These are phyloP conservation scores for Coemansia sp. DNA, from an alignment of 192 early-diverging fungal species.

Conservation along the genomic window DNA sequence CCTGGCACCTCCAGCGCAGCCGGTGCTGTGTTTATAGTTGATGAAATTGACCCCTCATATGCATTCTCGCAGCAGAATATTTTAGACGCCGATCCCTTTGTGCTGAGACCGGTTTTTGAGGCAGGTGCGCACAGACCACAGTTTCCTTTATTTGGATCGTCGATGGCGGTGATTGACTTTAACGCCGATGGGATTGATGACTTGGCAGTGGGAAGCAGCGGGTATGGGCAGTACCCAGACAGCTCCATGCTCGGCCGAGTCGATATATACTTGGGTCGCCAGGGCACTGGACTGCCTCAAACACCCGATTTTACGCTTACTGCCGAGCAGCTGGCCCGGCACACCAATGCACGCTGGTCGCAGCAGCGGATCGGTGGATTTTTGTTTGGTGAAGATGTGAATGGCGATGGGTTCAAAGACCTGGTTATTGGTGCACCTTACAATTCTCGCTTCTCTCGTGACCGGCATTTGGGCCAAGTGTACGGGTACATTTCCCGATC, in stretches of 20 bases:
- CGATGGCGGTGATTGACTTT: constrained; percentile 73
- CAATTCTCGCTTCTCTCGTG: constrained; percentile 22
- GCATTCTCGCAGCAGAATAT: constrained; percentile 49
- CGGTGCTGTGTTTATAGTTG: constrained; percentile 61
- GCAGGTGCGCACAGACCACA: constrained; percentile 5
- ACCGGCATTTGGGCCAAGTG: constrained; percentile 51
- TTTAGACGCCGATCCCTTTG: constrained; percentile 40
- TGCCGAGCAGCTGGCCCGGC: constrained; percentile 18
- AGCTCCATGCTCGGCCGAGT: constrained; percentile 57
- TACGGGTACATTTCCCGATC: constrained; percentile 44
- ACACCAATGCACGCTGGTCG: constrained; percentile 22
- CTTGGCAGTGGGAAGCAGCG: constrained; percentile 65
- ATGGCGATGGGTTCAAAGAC: constrained; percentile 65
- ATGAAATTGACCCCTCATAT: constrained; percentile 11
- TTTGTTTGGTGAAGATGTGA: constrained; percentile 62
- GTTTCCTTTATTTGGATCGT: constrained; percentile 70
- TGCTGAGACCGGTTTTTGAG: constrained; percentile 20
- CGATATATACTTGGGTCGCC: constrained; percentile 67
- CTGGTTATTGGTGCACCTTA: constrained; percentile 68
- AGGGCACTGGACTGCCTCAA: constrained; percentile 48
- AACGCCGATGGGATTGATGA: constrained; percentile 88
- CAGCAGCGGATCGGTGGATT: constrained; percentile 38
- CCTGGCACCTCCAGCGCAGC: constrained; percentile 6
- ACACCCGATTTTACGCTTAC: constrained; percentile 56
- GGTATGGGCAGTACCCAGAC: constrained; percentile 53